phyloP scores from a whole-genome alignment of 2,329 filamentous ascomycete species.

The Penicillium rolfsii region DNA sequence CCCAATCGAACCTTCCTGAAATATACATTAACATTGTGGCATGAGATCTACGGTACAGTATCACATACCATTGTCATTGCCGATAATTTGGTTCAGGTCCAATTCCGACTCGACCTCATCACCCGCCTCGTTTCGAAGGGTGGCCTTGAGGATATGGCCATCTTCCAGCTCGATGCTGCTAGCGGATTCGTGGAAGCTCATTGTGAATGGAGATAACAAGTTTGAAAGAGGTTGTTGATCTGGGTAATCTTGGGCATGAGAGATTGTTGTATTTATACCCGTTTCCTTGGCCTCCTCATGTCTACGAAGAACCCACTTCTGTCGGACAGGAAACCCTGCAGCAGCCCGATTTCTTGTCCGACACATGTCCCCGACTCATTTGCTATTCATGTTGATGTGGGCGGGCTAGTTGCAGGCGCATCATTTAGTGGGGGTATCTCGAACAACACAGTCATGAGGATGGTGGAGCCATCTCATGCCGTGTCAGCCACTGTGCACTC shows the following conservation, averaged over 20 bases:
- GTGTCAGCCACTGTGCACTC: not conserved
- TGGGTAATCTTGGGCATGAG: not conserved
- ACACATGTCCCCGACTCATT: slow-evolving; percentile 28
- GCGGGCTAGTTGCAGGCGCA: slow-evolving; percentile 14
- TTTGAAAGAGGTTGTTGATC: not conserved
- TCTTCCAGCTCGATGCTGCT: slow-evolving; percentile 55
- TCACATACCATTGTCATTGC: slow-evolving; percentile 55
- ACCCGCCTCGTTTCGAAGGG: slow-evolving; percentile 48
- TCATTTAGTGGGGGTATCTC: not conserved
- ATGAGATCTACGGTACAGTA: not conserved
- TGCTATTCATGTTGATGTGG: slow-evolving; percentile 16
- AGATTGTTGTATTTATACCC: not conserved
- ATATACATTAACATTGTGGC: not conserved
- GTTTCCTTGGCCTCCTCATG: not conserved
- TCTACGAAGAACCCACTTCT: not conserved
- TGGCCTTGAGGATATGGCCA: slow-evolving; percentile 53
- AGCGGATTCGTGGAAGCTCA: slow-evolving; percentile 58
- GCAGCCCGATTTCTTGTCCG: slow-evolving; percentile 18
- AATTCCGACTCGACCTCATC: slow-evolving; percentile 51
- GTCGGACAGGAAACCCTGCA: slow-evolving; percentile 9
- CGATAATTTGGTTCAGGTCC: slow-evolving; percentile 56
- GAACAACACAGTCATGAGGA: not conserved
- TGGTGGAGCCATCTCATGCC: not conserved
- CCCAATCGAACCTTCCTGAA: slow-evolving; percentile 53
- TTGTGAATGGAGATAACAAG: slow-evolving; percentile 24